Base-by-base conservation (phyloP, 1,139 yeast genomes). In the Suhomyces chickasaworum region DNA sequence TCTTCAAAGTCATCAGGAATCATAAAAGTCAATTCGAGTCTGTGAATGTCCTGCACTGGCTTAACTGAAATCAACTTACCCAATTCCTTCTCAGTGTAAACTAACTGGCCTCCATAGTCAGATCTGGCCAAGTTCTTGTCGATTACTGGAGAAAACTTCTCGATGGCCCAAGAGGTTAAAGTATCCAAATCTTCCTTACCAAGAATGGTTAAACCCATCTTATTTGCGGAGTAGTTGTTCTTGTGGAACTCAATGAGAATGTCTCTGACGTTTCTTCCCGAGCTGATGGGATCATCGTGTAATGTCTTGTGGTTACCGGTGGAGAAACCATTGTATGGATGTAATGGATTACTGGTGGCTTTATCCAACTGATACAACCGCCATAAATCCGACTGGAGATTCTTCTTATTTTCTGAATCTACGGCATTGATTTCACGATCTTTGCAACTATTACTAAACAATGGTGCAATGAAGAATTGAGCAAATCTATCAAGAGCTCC, bases 341-440 rank as follows among this genome's bases (percentile, higher is more conserved):
- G 98, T 0, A 67, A 59, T 0, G 82, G 80, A 62, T 87, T 89
- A 20, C 93, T 76, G 36, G 86, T 71, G 47, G 83, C 76, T 64
- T 89, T 86, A 47, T 88, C 93, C 48, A 93, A 75, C 66, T 93
- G 98, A 58, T 85, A 84, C 42, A 89, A 68, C 57, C 99, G 80
- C 97, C 98, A 90, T 47, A 71, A 64, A 64, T 93, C 99, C 63
- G 80, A 86, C 65, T 93, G 98, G 46, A 93, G 73, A 62, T 93
- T 93, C 69, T 93, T 93, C 64, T 90, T 91, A 69, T 93, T 89
- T 66, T 93, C 99, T 22, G 96, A 87, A 64, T 93, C 97, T 13
- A 93, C 98, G 3, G 98, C 99, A 52, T 84, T 82, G 56, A 93
- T 86, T 65, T 93, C 99, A 47, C 97, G 79, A 59, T 90, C 97